Base-by-base conservation (phyloP, 371 early-diverging fungal species). In the Rhizopus sp. region DNA sequence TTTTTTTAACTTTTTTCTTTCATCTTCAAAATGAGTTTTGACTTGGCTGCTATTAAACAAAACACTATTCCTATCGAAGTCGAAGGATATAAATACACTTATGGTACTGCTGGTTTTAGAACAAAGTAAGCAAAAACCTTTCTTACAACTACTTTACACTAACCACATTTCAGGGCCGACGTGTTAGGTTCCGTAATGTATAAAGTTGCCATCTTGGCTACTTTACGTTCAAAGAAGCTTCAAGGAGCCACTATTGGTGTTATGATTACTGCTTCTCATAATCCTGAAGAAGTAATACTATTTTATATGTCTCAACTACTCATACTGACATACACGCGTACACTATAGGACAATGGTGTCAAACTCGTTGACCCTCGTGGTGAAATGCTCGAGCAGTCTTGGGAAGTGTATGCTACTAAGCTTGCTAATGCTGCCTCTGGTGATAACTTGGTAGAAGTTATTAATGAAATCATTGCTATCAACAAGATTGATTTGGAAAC, bases 191-290 rank as follows among this genome's bases (percentile, higher is more conserved):
- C 97, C n/a, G 92, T 96, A 42, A 87, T 98, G 75, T 97, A 93
- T 83, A 88, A 95, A 58, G 91, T 94, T 30, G 99, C 94, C 55
- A 82, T 99, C 50, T 78, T 99, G 59, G 97, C 98, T 13, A 87
- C 88, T 23, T 78, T 99, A 47, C 88, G 99, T 53, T 96, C 97
- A 15, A 89, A 92, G 64, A 87, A 85, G 64, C 81, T 93, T 50
- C 77, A 86, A 53, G 95, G 97, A 42, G 84, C 91, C 60, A 82
- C 82, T 55, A 95, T 99, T 59, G 99, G 99, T 61, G 88, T 96
- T 41, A 98, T 99, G 98, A 87, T 99, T 58, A 99, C 99, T 47
- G 99, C 99, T 40, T 96, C 97, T 37, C 99, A 99, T 80, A 99
- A 99, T 77, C 94, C 96, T 53, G 95, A 84, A 61, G 81, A 83